Conservation (phyloP, 495 filamentous ascomycete genomes). For the Penicillium angulare region DNA sequence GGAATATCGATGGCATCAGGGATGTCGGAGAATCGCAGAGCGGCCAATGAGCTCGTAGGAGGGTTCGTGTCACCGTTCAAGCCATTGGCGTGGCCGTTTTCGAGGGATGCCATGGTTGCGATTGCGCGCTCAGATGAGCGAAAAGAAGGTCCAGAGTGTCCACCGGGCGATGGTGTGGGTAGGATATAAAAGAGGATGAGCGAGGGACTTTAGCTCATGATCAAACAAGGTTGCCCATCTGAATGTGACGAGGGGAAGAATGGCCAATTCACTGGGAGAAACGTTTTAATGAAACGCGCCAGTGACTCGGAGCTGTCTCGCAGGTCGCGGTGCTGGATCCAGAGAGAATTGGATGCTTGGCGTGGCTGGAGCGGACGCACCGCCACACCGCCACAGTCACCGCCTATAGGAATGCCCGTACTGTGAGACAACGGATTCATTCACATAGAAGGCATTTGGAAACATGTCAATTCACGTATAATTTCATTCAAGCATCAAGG, state of each 20-base stretch:
- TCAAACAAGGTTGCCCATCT: slow-evolving; percentile 21
- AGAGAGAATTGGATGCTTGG: slow-evolving; percentile 22
- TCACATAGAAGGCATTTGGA: no score
- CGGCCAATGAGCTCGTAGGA: slow-evolving; percentile 18
- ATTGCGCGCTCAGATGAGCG: slow-evolving; percentile 2
- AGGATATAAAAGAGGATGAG: slow-evolving; percentile 12
- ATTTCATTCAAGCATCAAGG: no score
- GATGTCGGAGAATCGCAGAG: slow-evolving; percentile 79
- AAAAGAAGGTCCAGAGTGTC: neutral
- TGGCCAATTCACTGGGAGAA: slow-evolving; percentile 2
- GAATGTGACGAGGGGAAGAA: neutral
- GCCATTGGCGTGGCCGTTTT: slow-evolving; percentile 57
- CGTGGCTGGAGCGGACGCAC: slow-evolving; percentile 25
- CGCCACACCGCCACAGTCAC: slow-evolving; percentile 22
- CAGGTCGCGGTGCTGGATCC: slow-evolving; percentile 17
- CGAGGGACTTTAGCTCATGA: slow-evolving; percentile 36
- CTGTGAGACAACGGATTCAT: no score
- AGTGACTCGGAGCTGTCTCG: slow-evolving; percentile 18
- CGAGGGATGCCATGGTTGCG: slow-evolving; percentile 50
- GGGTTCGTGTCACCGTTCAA: slow-evolving; percentile 31
- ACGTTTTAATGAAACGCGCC: slow-evolving; percentile 15
- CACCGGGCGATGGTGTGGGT: slow-evolving; percentile 9
- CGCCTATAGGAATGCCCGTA: no score
- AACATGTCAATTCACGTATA: no score
- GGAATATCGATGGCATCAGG: slow-evolving; percentile 88